Percentiles rank a stretch among this genome's conserved stretches.
These are phyloP conservation scores for Gynochthodes officinalis DNA, from an alignment of 257 asterid species.

Conservation along the genomic window DNA sequence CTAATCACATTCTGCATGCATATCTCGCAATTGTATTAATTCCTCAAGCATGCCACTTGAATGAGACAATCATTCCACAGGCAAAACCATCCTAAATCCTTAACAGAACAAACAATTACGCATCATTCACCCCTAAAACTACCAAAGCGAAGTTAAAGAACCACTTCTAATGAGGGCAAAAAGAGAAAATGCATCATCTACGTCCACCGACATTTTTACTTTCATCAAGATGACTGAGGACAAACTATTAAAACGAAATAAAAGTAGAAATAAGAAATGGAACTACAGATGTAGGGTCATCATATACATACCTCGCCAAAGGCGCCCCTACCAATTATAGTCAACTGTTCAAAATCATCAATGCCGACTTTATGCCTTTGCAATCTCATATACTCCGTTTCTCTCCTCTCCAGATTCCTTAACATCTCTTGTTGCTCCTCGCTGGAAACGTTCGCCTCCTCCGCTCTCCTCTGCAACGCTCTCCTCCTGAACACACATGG, in stretches of 20 bases:
- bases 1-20: neutral
- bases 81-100: neutral
- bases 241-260: neutral
- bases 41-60: neutral
- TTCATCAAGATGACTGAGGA: neutral
- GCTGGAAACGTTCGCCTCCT: constrained; percentile 72
- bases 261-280: neutral
- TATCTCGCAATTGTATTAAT: neutral
- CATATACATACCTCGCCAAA: constrained; percentile 66
- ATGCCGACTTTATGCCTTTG: constrained; percentile 98
- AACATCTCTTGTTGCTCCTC: constrained; percentile 89
- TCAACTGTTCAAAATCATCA: constrained; percentile 92
- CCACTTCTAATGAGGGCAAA: neutral
- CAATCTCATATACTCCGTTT: constrained; percentile 93
- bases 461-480: constrained; percentile 83
- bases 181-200: neutral
- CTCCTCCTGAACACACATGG: constrained; percentile 59
- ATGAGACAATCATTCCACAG: neutral
- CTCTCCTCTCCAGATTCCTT: constrained; percentile 86
- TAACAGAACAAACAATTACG: neutral
- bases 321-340: constrained; percentile 92
- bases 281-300: neutral
- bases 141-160: no score
- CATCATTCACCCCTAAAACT: no score
- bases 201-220: neutral